phyloP scores from a whole-genome alignment of 2,329 filamentous ascomycete genomes.

The Penicillium sp. region DNA sequence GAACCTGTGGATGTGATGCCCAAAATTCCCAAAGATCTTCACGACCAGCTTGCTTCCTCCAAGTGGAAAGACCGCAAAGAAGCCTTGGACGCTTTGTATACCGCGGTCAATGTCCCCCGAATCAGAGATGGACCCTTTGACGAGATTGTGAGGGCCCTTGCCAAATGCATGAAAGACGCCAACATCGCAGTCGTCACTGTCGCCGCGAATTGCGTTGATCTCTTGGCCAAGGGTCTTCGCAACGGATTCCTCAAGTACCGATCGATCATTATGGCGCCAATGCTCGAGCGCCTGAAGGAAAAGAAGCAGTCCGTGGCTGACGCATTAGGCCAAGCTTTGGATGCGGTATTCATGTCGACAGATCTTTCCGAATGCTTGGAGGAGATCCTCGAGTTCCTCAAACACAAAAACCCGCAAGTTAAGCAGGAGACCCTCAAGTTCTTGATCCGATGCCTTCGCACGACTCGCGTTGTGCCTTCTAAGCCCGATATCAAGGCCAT shows the following conservation, averaged over 20 bases:
- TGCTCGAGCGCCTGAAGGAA: constrained; percentile 94
- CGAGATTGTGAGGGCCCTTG: constrained; percentile 74
- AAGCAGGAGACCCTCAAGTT: constrained; percentile 95
- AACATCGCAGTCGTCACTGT: constrained; percentile 92
- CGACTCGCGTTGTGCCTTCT: constrained; percentile 73
- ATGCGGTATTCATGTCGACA: constrained; percentile 62
- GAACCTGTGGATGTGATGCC: constrained; percentile 82
- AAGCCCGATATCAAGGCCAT: constrained; percentile 79
- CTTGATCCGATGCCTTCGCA: constrained; percentile 78
- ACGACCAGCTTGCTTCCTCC: constrained; percentile 75
- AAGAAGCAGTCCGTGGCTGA: constrained; percentile 90
- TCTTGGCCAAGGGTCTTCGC: constrained; percentile 77
- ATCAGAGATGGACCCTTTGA: constrained; percentile 89
- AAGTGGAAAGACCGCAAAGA: constrained; percentile 99
- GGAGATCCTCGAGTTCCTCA: constrained; percentile 76
- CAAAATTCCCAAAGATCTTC: constrained; percentile 75
- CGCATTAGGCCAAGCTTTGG: constrained; percentile 77
- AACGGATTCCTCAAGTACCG: constrained; percentile 75
- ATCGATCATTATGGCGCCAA: constrained; percentile 71
- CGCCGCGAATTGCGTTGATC: constrained; percentile 87
- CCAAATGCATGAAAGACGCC: constrained; percentile 98
- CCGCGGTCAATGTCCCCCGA: constrained; percentile 71
- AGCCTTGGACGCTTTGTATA: constrained; percentile 73
- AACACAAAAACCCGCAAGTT: constrained; percentile 95
- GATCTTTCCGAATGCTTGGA: constrained; percentile 80